These are phyloP conservation scores for Dactylellina haptotyla DNA, from an alignment of 2,329 filamentous ascomycete species.

Conservation along the genomic window DNA sequence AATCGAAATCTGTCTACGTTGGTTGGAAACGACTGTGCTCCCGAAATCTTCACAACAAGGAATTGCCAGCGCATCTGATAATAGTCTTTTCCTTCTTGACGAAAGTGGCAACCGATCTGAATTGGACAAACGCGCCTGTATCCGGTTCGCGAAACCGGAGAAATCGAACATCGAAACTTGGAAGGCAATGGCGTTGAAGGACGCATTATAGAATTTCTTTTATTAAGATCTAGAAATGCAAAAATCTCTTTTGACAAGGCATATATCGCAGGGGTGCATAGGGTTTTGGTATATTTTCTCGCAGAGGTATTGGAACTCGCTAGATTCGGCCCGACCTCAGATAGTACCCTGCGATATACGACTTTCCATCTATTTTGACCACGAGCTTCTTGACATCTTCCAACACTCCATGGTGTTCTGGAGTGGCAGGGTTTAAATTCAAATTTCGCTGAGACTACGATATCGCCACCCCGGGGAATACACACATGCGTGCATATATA, in stretches of 20 bases:
- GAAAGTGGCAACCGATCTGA: background rate
- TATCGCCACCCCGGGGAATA: too few relatives aligned
- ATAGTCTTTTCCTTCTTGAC: too few relatives aligned
- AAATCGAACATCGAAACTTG: background rate
- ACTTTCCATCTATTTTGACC: slow-evolving; percentile 8
- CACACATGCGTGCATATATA: too few relatives aligned
- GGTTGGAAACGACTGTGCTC: too few relatives aligned
- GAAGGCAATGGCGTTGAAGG: background rate
- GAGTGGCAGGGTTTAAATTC: background rate
- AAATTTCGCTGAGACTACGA: too few relatives aligned
- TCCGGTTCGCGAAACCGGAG: slow-evolving; percentile 1
- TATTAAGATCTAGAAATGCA: background rate
- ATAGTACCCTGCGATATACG: slow-evolving; percentile 24
- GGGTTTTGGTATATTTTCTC: slow-evolving; percentile 11
- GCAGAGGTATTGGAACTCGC: slow-evolving; percentile 16
- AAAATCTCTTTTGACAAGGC: background rate
- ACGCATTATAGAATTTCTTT: slow-evolving; percentile 16
- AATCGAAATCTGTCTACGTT: slow-evolving; percentile 26
- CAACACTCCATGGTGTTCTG: slow-evolving; percentile 18
- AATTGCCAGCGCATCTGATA: too few relatives aligned
- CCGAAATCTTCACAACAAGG: too few relatives aligned
- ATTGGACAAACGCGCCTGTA: slow-evolving; percentile 2
- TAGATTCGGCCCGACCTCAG: background rate
- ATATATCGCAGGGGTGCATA: slow-evolving; percentile 1
- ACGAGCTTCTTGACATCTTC: slow-evolving; percentile 15